Evolutionary conservation across 2,329 filamentous ascomycete species (phyloP).

Genomic region (Penicillium sp.): DNA sequence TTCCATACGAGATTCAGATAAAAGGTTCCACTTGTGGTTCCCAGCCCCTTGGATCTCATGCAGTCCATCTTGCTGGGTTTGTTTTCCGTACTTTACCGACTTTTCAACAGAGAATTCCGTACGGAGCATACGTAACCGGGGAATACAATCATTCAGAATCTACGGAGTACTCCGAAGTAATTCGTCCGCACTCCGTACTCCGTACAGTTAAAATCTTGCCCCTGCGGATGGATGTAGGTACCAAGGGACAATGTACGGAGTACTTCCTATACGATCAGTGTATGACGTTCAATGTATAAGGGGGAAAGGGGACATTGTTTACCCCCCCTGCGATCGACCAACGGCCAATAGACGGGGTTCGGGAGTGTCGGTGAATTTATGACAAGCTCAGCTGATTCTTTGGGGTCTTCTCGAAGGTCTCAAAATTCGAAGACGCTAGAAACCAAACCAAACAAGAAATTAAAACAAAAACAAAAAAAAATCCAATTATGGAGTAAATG

Average conservation of each 20-base stretch:
- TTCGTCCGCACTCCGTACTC: too few species aligned
- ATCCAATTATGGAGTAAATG: background rate
- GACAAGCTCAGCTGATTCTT: constrained; percentile 25
- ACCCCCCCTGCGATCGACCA: constrained; percentile 18
- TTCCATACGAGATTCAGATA: constrained; percentile 17
- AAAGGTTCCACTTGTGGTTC: constrained; percentile 22
- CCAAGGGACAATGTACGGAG: background rate
- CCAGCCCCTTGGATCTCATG: constrained; percentile 22
- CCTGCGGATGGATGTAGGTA: background rate
- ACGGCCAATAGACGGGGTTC: constrained; percentile 16
- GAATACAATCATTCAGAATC: background rate
- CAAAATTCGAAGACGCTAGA: constrained; percentile 7
- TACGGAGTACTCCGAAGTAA: background rate
- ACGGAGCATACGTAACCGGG: background rate
- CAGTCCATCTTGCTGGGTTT: constrained; percentile 24
- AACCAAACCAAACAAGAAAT: too few species aligned
- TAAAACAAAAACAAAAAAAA: too few species aligned
- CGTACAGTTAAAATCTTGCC: background rate
- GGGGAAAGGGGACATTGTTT: constrained; percentile 8
- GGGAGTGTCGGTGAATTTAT: constrained; percentile 29
- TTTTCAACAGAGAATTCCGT: constrained; percentile 18
- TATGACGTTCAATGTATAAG: background rate
- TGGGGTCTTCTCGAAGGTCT: constrained; percentile 22
- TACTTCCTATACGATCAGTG: background rate
- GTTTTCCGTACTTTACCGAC: constrained; percentile 22